Evolutionary conservation across 139 green algal genomes (phyloP), one percentile per base, ranked within the genome.

Genomic region (Chlorella sp.): DNA sequence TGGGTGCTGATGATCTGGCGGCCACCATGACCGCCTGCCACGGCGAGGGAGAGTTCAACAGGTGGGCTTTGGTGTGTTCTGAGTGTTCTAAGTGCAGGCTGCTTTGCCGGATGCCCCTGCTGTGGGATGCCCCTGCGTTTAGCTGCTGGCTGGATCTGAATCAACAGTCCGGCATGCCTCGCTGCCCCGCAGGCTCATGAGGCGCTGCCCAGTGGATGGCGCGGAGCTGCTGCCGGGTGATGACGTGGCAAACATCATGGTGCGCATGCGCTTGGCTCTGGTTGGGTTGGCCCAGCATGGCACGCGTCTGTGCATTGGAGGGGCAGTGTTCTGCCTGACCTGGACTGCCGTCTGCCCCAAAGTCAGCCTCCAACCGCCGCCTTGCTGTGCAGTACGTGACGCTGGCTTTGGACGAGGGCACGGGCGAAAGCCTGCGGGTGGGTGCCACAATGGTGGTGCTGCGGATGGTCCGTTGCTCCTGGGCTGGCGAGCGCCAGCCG

Each of bases 231-330:
- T 74, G 32, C 88, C 85, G 0, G 70, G 65, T 1, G 55, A 92
- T 18, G 80, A 91, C 64, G 70, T 76, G 28, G 74, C 82, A 21
- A 92, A 92, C 78, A 72, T 92, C 44, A 91, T 92, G n/a, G 16
- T 47, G 51, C 0, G 47, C 30, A 32, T 44, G 51, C 6, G 26
- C 20, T 0, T n/a, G n/a, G 3, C 21, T 11, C 34, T 39, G 34
- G 4, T 28, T 74, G 7, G 67, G 21, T 4, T 21, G 15, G 44
- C 23, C 11, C 65, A 44, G 65, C 18, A 39, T 72, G 28, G 65
- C 65, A 41, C 6, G 28, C 11, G 7, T 11, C 7, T 7, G 44
- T 17, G 7, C 7, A 13, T 9, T 11, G 34, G 32, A 11, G 0
- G 34, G 13, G 15, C 7, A 17, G 6, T 74, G 67, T 17, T 47